A percentile compares a stretch with the other conserved stretches of the same genome.
Conservation (phyloP, 192 early-diverging fungal species). For the Dissophora ornata region DNA sequence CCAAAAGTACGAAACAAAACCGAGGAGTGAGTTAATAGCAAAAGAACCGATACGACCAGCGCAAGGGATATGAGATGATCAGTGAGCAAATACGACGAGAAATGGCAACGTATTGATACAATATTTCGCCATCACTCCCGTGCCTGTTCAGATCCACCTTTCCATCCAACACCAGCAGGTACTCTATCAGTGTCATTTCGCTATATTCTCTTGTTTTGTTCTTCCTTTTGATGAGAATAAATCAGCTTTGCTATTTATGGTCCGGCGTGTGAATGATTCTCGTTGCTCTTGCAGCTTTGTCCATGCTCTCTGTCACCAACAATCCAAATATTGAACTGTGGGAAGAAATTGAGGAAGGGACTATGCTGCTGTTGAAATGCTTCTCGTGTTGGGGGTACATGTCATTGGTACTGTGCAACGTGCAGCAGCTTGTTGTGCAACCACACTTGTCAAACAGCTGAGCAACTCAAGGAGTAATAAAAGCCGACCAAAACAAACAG, state of each 20-base stretch:
- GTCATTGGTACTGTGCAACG: constrained; percentile 15
- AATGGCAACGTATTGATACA: no score
- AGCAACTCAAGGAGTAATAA: neutral
- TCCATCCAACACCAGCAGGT: no score
- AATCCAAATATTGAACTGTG: constrained; percentile 28
- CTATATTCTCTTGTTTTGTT: no score
- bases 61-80: no score
- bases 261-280: no score
- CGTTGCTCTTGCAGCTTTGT: constrained; percentile 13
- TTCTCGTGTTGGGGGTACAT: constrained; percentile 6
- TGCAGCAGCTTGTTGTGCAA: constrained; percentile 6
- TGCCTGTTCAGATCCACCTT: no score
- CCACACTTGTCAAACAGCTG: constrained; percentile 29
- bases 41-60: no score
- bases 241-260: no score
- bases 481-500: neutral
- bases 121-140: constrained; percentile 22
- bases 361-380: neutral
- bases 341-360: constrained; percentile 38
- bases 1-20: constrained; percentile 44
- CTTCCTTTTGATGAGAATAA: constrained; percentile 9
- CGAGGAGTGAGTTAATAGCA: neutral
- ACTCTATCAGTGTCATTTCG: no score
- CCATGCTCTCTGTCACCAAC: neutral
- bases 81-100: no score